These are phyloP conservation scores for Hypoxylon sp. DNA, from an alignment of 2,329 filamentous ascomycete genomes.

Conservation along the genomic window DNA sequence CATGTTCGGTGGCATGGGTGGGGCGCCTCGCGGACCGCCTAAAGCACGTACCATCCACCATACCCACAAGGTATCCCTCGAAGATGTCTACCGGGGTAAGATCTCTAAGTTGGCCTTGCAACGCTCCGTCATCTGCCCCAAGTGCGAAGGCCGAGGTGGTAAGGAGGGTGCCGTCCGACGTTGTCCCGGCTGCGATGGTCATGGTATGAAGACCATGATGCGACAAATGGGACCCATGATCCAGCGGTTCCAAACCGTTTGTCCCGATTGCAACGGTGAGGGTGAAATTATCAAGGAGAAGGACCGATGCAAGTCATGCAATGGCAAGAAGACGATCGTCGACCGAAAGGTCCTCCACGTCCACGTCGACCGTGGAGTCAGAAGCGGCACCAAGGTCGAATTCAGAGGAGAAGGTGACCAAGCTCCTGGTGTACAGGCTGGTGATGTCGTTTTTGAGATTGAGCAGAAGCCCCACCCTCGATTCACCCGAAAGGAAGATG, in stretches of 20 bases:
- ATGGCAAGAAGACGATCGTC: constrained; percentile 96
- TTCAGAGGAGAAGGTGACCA: constrained; percentile 98
- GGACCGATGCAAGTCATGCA: constrained; percentile 96
- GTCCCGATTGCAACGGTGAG: constrained; percentile 97
- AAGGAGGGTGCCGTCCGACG: constrained; percentile 98
- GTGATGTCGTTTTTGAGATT: constrained; percentile 98
- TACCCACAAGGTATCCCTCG: constrained; percentile 96
- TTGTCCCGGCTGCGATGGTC: constrained; percentile 89
- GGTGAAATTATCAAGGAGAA: constrained; percentile 97
- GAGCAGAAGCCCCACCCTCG: constrained; percentile 98
- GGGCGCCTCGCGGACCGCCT: constrained; percentile 81
- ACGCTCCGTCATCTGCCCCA: constrained; percentile 95
- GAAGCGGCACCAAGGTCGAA: constrained; percentile 94
- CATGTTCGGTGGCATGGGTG: constrained; percentile 81
- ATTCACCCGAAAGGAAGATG: constrained; percentile 96
- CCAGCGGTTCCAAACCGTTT: constrained; percentile 99
- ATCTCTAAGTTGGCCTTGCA: constrained; percentile 96
- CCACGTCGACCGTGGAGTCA: constrained; percentile 94
- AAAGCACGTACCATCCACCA: constrained; percentile 97
- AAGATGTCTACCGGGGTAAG: constrained; percentile 98
- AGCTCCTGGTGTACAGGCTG: constrained; percentile 89
- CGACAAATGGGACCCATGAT: constrained; percentile 99
- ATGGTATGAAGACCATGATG: constrained; percentile 99
- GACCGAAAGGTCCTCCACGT: constrained; percentile 99
- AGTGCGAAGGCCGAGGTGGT: constrained; percentile 92